Conservation (phyloP, 2,329 filamentous ascomycete genomes). For the Myriosclerotinia curreyana region DNA sequence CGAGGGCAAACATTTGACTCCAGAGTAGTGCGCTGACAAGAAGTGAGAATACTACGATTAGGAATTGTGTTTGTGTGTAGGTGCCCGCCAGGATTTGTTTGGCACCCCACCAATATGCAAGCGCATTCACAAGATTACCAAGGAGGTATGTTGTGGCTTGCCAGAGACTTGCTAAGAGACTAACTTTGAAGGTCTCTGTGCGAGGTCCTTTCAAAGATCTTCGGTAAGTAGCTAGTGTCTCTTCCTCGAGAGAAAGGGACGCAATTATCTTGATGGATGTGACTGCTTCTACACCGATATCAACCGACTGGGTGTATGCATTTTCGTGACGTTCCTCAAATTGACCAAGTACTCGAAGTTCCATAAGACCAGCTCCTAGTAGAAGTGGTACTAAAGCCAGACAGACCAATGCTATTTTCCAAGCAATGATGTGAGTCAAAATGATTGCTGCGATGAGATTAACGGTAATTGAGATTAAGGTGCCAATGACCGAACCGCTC, state of each 20-base stretch:
- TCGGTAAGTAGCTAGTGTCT: slow-evolving; percentile 53
- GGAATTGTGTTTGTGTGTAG: slow-evolving; percentile 64
- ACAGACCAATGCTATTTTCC: slow-evolving; percentile 65
- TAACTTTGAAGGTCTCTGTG: slow-evolving; percentile 51
- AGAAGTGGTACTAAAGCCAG: slow-evolving; percentile 52
- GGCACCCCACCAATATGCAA: slow-evolving; percentile 78
- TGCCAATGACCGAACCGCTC: slow-evolving; percentile 67
- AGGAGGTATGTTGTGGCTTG: slow-evolving; percentile 58
- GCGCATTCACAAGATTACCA: slow-evolving; percentile 66
- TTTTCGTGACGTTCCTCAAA: slow-evolving; percentile 63
- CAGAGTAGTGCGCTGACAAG: slow-evolving; percentile 70
- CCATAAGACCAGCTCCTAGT: slow-evolving; percentile 52
- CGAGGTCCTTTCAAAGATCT: slow-evolving; percentile 52
- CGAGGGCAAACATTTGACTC: slow-evolving; percentile 71
- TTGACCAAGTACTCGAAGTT: slow-evolving; percentile 58
- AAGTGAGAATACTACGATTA: slow-evolving; percentile 69
- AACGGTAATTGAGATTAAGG: slow-evolving; percentile 63
- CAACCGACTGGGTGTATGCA: slow-evolving; percentile 61
- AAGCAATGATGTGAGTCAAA: slow-evolving; percentile 66
- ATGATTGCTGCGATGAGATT: slow-evolving; percentile 68
- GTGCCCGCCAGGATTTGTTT: slow-evolving; percentile 65
- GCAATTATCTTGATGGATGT: slow-evolving; percentile 62
- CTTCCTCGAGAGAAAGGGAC: slow-evolving; percentile 53
- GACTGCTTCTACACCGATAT: slow-evolving; percentile 58
- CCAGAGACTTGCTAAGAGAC: slow-evolving; percentile 45